phyloP scores from a whole-genome alignment of 1,139 yeast genomes.

The Candida frijolesensis region DNA sequence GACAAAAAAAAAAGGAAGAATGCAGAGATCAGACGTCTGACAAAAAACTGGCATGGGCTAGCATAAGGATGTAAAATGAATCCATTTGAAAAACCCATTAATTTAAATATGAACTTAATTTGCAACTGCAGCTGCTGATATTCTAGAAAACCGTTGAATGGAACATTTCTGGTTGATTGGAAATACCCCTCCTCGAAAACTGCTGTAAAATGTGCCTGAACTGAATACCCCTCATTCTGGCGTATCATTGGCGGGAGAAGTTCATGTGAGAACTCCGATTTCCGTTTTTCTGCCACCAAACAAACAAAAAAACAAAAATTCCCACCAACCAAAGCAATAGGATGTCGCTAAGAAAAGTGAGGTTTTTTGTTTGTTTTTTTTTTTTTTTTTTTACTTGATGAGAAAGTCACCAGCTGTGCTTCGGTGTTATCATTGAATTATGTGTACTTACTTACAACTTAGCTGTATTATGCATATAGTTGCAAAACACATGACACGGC shows the following conservation, averaged over 20 bases:
- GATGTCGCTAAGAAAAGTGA: too few species aligned
- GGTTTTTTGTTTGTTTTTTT: too few species aligned
- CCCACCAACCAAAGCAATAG: too few species aligned
- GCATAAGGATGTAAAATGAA: not conserved
- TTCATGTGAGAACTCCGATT: not conserved
- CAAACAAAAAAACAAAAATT: not conserved
- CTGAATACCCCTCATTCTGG: not conserved
- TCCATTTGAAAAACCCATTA: not conserved
- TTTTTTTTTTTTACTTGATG: too few species aligned
- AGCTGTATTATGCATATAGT: too few species aligned
- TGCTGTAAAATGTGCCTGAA: not conserved
- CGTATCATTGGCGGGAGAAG: not conserved
- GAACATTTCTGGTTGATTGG: not conserved
- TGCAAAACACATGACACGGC: too few species aligned
- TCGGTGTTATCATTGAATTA: too few species aligned
- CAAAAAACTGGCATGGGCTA: not conserved
- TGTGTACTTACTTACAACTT: too few species aligned
- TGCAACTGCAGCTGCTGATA: not conserved
- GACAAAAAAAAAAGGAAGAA: not conserved
- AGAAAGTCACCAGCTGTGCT: too few species aligned
- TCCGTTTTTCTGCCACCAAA: not conserved
- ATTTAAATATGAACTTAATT: not conserved
- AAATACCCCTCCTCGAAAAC: not conserved
- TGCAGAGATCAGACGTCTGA: not conserved
- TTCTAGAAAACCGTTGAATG: conserved; percentile 4